Conservation (phyloP, 1,284 basidiomycete species). For the Trametes hirsuta region DNA sequence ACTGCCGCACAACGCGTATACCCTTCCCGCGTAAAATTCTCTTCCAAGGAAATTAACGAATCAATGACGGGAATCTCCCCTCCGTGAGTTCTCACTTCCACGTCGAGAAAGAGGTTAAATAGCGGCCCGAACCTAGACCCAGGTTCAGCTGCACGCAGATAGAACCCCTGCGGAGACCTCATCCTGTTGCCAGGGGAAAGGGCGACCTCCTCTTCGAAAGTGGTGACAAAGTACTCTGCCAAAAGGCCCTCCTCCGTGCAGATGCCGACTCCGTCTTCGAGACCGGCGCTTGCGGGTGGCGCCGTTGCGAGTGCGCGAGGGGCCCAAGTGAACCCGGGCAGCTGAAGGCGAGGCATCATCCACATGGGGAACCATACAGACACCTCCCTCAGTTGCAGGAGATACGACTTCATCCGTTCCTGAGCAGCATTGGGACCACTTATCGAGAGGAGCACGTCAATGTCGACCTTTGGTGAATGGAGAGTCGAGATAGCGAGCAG, state of each 20-base stretch:
- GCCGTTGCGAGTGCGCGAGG: background rate
- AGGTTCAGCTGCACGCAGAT: too few relatives aligned
- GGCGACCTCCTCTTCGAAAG: background rate
- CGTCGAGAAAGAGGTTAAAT: too few relatives aligned
- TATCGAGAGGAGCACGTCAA: slow-evolving; percentile 1
- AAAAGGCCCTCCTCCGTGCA: slow-evolving; percentile 7
- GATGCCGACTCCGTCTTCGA: background rate
- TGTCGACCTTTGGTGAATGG: background rate
- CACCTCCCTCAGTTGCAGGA: slow-evolving; percentile 2
- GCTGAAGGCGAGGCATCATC: background rate
- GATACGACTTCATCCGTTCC: background rate
- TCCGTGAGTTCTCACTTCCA: too few relatives aligned
- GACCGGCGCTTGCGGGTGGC: background rate
- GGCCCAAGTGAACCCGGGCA: slow-evolving; percentile 3
- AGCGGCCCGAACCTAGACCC: too few relatives aligned
- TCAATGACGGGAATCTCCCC: too few relatives aligned
- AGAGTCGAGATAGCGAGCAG: slow-evolving; percentile 12
- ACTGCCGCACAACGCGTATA: too few relatives aligned
- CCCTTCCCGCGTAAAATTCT: too few relatives aligned
- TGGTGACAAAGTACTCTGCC: background rate
- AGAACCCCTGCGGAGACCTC: too few relatives aligned
- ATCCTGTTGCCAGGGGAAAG: too few relatives aligned
- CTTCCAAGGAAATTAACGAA: too few relatives aligned
- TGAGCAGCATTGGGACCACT: background rate
- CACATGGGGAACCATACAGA: background rate